phyloP scores from a whole-genome alignment of 225 moss, liverwort and hornwort species.

The Polytrichum commune region DNA sequence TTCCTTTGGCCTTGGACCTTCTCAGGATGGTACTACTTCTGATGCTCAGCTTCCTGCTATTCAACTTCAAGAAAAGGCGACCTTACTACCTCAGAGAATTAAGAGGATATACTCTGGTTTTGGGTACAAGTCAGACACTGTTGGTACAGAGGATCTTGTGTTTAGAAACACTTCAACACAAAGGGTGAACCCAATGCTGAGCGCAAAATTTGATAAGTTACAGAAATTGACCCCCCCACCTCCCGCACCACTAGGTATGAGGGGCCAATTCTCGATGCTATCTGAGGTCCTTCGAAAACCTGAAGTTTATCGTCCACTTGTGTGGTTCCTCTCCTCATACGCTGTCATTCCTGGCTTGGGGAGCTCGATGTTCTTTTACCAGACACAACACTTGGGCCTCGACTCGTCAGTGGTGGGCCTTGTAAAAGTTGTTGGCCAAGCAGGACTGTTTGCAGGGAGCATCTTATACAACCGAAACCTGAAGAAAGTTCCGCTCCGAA shows the following conservation, averaged over 20 bases:
- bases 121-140: constrained; percentile 20
- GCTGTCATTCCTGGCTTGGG: constrained; percentile 68
- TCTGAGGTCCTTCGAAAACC: constrained; percentile 46
- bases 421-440: constrained; percentile 73
- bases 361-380: constrained; percentile 79
- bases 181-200: not conserved
- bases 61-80: constrained; percentile 8
- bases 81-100: constrained; percentile 21
- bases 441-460: constrained; percentile 63
- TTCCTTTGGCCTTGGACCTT: constrained; percentile 46
- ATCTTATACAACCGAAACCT: constrained; percentile 53
- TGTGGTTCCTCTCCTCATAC: constrained; percentile 84
- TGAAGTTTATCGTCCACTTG: constrained; percentile 38
- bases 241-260: constrained; percentile 12
- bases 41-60: not conserved
- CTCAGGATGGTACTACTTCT: not conserved
- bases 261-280: constrained; percentile 37
- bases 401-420: constrained; percentile 68
- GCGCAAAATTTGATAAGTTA: not conserved
- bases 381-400: constrained; percentile 57
- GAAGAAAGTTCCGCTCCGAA: constrained; percentile 55
- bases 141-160: not conserved
- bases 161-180: not conserved
- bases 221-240: no score
- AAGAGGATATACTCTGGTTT: constrained; percentile 33